These are phyloP conservation scores for Alternaria triticina DNA, from an alignment of 2,329 filamentous ascomycete species.

Conservation along the genomic window DNA sequence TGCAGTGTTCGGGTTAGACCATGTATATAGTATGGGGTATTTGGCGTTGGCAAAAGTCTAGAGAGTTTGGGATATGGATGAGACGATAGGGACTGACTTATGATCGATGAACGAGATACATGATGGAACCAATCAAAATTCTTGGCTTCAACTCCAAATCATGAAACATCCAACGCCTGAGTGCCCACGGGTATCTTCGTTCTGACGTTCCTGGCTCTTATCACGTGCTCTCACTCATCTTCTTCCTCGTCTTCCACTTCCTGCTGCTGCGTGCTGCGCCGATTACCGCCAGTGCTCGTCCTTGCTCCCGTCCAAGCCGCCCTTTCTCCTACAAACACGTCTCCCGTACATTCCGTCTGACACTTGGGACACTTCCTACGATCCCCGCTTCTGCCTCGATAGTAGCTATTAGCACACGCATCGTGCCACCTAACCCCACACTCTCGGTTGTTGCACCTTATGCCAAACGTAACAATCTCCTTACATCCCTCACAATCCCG, in stretches of 20 bases:
- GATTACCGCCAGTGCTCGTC: conserved; percentile 9
- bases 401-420: conserved; percentile 42
- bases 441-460: conserved; percentile 36
- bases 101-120: not conserved
- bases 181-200: conserved; percentile 2
- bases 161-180: not conserved
- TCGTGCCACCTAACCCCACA: conserved; percentile 45
- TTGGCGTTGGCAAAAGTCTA: conserved; percentile 1
- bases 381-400: conserved; percentile 21
- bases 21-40: conserved; percentile 17
- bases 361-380: conserved; percentile 41
- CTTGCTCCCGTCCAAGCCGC: conserved; percentile 24
- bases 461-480: conserved; percentile 79
- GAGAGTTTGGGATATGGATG: not conserved
- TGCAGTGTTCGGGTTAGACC: not conserved
- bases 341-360: conserved; percentile 35
- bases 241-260: conserved; percentile 5
- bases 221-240: conserved; percentile 10
- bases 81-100: not conserved
- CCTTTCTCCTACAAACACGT: conserved; percentile 61
- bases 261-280: conserved; percentile 1
- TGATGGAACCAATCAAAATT: not conserved
- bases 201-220: not conserved
- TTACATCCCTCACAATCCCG: conserved; percentile 88
- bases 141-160: not conserved